These are phyloP conservation scores for Emergomyces orientalis DNA, from an alignment of 2,329 filamentous ascomycete species.

Conservation along the genomic window DNA sequence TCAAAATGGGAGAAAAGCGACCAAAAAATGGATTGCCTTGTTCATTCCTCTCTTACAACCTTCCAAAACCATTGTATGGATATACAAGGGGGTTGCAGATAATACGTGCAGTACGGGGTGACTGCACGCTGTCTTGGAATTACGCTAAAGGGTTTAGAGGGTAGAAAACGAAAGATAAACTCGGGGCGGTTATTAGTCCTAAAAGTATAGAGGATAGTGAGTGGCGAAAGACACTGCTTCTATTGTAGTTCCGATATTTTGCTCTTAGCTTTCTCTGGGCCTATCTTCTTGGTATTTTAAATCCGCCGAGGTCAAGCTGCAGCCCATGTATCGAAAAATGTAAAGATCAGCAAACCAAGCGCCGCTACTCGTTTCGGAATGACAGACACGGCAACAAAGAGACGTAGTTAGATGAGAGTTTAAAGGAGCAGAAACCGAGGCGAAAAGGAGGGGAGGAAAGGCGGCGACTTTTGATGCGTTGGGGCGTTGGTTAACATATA, in stretches of 20 bases:
- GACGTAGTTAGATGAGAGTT: not conserved
- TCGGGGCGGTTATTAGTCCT: not conserved
- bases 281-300: not conserved
- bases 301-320: not conserved
- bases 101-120: not conserved
- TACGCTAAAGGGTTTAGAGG: not conserved
- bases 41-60: not conserved
- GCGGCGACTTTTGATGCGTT: not conserved
- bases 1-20: not conserved
- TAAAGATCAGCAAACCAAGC: not conserved
- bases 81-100: not conserved
- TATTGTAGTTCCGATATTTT: not conserved
- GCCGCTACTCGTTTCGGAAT: not conserved
- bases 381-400: constrained; percentile 1
- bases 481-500: too few species aligned
- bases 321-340: not conserved
- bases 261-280: not conserved
- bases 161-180: not conserved
- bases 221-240: not conserved
- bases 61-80: not conserved
- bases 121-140: not conserved
- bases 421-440: not conserved
- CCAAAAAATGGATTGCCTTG: not conserved
- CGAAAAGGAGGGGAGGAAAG: not conserved
- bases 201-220: not conserved